Conservation (phyloP, 2,329 filamentous ascomycete species). For the Simplicillium sp. region DNA sequence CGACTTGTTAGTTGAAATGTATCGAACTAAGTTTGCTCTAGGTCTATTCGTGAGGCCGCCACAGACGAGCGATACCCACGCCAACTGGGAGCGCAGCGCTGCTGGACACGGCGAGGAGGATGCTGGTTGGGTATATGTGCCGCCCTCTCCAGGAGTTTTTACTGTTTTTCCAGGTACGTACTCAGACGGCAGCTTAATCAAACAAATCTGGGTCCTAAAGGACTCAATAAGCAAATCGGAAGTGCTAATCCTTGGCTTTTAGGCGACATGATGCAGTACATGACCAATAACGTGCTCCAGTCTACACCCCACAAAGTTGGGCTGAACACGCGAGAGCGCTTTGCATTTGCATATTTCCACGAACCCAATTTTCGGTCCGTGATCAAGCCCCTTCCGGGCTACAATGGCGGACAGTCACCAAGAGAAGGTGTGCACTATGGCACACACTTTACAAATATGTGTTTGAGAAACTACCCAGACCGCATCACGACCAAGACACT, state of each 20-base stretch:
- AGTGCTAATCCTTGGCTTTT: slow-evolving; percentile 12
- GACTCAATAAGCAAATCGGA: too few species aligned
- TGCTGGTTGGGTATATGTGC: slow-evolving; percentile 36
- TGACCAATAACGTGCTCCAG: slow-evolving; percentile 33
- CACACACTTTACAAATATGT: slow-evolving; percentile 44
- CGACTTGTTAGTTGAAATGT: neutral
- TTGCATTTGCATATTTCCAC: slow-evolving; percentile 41
- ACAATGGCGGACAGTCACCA: slow-evolving; percentile 18
- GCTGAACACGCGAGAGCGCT: slow-evolving; percentile 35
- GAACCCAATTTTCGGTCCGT: slow-evolving; percentile 38
- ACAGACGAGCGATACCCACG: slow-evolving; percentile 24
- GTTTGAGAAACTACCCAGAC: slow-evolving; percentile 37
- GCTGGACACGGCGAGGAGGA: slow-evolving; percentile 34
- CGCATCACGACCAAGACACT: slow-evolving; percentile 31
- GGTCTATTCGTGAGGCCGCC: slow-evolving; percentile 37
- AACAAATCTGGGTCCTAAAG: neutral
- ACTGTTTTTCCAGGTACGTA: slow-evolving; percentile 37
- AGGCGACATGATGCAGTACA: slow-evolving; percentile 41
- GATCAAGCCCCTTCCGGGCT: slow-evolving; percentile 30
- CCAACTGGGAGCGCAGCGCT: slow-evolving; percentile 35
- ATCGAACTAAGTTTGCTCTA: slow-evolving; percentile 7
- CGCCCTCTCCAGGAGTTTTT: slow-evolving; percentile 31
- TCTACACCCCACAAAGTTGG: slow-evolving; percentile 42
- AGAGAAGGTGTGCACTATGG: slow-evolving; percentile 37
- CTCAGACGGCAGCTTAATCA: neutral